Evolutionary conservation across 2,329 filamentous ascomycete genomes (phyloP), one percentile per base, ranked within the genome.

Genomic region (Domatiomyces globalis): DNA sequence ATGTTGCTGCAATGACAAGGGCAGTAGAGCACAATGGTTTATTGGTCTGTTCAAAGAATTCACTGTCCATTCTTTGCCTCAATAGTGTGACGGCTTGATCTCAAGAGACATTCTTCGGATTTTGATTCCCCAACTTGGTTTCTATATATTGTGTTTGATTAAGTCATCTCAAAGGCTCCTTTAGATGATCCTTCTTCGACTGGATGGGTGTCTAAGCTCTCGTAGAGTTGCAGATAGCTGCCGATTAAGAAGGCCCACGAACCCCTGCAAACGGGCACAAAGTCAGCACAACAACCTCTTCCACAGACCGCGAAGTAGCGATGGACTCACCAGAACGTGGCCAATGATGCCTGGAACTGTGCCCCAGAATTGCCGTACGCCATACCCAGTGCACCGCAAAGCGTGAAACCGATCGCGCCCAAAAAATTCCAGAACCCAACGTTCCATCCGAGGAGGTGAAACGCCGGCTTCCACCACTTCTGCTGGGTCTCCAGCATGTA

Each of bases 401-500:
- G 67, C 4, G 77, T 82, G 61, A 83, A 84, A 0, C 80, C 80
- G 20, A 83, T 59, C 1, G 75, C 75, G 1, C 81, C 81, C 18
- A 84, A 67, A 1, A 82, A 63, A 58, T 84, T 84, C 79, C 80
- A 84, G 7, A 75, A 63, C 0, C 79, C 81, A 57, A 85, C 76
- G 63, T 84, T 79, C 81, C 81, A 84, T 2, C 81, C 81, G 1
- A 85, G 69, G 0, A 78, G 68, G 2, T 64, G 61, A 2, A 69
- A 70, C 0, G 78, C 77, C 0, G 81, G 80, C 10, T 69, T 66
- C 58, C 77, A 84, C 81, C 81, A 85, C 45, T 70, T 73, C 43
- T 70, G 62, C 63, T 84, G 81, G 2, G 79, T 82, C 63, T 85
- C 81, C 6, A 84, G 60, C 73, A 83, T 83, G 64, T 83, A 84